phyloP scores from a whole-genome alignment of 306 rosid species.

The Cucumis sativus region DNA sequence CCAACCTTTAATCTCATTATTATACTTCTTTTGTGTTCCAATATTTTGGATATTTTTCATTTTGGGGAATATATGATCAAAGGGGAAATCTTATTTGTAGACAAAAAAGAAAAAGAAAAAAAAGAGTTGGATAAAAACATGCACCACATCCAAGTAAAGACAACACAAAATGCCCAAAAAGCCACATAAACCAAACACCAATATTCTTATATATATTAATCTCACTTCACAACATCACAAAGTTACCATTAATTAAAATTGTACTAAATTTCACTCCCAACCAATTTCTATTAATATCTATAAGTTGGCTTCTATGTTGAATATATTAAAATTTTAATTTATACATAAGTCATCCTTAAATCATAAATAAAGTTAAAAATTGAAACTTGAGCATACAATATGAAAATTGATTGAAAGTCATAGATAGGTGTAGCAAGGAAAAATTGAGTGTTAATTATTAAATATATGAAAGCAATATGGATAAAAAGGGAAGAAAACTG shows the following conservation, averaged over 20 bases:
- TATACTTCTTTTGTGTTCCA: too few species aligned
- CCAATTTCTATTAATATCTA: too few species aligned
- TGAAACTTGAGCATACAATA: neutral
- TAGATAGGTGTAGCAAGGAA: too few species aligned
- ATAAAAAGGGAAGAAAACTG: neutral
- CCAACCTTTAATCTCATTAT: too few species aligned
- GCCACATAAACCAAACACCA: neutral
- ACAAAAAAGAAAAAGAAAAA: neutral
- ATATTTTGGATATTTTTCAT: too few species aligned
- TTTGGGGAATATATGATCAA: neutral
- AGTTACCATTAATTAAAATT: neutral
- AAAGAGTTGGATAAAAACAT: neutral
- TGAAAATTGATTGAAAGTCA: neutral
- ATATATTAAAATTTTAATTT: too few species aligned
- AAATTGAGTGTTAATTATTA: neutral
- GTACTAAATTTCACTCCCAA: too few species aligned
- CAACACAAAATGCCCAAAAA: neutral
- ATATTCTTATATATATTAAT: neutral
- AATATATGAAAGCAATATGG: neutral
- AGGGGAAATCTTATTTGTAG: neutral
- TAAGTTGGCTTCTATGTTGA: too few species aligned
- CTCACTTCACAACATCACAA: neutral
- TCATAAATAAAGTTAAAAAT: too few species aligned
- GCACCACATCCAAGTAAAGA: neutral
- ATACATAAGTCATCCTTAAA: too few species aligned